Evolutionary conservation across 495 filamentous ascomycete genomes (phyloP), one percentile per base, ranked within the genome.

Genomic region (Poronia punctata): DNA sequence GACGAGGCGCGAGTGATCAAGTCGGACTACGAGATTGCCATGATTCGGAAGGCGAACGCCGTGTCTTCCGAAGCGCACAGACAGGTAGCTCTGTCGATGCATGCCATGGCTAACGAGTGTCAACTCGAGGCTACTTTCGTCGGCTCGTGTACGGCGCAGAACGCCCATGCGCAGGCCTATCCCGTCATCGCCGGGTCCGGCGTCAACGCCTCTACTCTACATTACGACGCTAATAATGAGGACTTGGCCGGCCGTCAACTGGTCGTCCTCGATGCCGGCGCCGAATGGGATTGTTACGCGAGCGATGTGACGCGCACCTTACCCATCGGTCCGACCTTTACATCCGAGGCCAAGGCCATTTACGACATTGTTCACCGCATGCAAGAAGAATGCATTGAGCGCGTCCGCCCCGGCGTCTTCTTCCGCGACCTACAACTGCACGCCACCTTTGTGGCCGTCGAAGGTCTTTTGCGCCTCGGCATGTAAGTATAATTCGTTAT

Each of bases 271-370:
- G 90, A 97, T 57, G 90, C 88, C 1, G 88, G 86, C 5, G 76
- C 78, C 23, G 90, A 95, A 57, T 93, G 76, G 74, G 62, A 80
- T 9, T 86, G 84, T 58, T 97, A 97, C 54, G 87, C 87, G n/a
- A 80, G 78, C 36, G 89, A 96, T 49, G 75, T 97, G 24, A 97
- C 90, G 0, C 75, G 90, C 4, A 94, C 89, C 2, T 79, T 94
- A 50, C 90, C 90, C 0, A 60, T 94, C 12, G 67, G 64, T 2
- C 79, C 75, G 1, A 56, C 64, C 1, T 89, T 82, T 72, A 74
- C 77, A 1, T 67, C 65, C 37, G 80, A 92, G 52, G 76, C 76
- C 2, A 70, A 70, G 35, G 70, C 74, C 24, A 80, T 94, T 35
- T 86, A 97, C 59, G 65, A 67, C 4, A 52, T 89, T 7, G 90